phyloP scores from a whole-genome alignment of 1,284 basidiomycete species.

The Coniferiporia sulphurascens region DNA sequence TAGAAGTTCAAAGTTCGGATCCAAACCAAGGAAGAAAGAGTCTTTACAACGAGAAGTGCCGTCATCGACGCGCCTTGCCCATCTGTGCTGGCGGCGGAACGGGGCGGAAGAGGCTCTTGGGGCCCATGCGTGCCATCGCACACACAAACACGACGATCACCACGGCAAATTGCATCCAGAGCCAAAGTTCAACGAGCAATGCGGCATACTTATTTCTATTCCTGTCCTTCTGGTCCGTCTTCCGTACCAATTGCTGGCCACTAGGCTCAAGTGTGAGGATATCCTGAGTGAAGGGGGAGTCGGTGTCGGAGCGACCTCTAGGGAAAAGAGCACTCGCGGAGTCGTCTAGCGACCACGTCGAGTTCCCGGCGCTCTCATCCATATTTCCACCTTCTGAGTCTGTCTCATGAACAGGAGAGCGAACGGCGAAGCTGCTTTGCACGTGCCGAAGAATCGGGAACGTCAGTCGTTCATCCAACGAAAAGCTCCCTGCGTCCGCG shows the following conservation, averaged over 20 bases:
- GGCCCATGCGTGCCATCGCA: slow-evolving; percentile 71
- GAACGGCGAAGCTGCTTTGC: not conserved
- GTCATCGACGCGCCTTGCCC: not conserved
- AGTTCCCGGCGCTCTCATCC: not conserved
- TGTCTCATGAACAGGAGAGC: not conserved
- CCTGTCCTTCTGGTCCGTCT: not conserved
- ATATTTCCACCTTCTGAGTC: not conserved
- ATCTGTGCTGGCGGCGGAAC: not conserved
- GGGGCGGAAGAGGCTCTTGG: slow-evolving; percentile 37
- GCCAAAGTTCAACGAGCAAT: slow-evolving; percentile 65
- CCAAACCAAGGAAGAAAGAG: not conserved
- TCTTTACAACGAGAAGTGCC: not conserved
- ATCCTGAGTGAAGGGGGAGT: too few species aligned
- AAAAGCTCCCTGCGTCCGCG: not conserved
- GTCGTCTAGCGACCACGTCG: not conserved
- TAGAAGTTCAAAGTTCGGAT: not conserved
- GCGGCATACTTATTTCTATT: slow-evolving; percentile 20
- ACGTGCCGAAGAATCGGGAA: slow-evolving; percentile 6
- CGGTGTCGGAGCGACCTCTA: not conserved
- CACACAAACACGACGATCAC: slow-evolving; percentile 71
- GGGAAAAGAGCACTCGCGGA: not conserved
- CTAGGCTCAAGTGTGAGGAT: too few species aligned
- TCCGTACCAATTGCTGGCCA: too few species aligned
- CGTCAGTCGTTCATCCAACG: not conserved
- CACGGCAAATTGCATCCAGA: slow-evolving; percentile 73